A percentile compares a stretch with the other conserved stretches of the same genome.
Evolutionary conservation across 331 rosid genomes (phyloP).

Genomic region (Telfairia occidentalis): DNA sequence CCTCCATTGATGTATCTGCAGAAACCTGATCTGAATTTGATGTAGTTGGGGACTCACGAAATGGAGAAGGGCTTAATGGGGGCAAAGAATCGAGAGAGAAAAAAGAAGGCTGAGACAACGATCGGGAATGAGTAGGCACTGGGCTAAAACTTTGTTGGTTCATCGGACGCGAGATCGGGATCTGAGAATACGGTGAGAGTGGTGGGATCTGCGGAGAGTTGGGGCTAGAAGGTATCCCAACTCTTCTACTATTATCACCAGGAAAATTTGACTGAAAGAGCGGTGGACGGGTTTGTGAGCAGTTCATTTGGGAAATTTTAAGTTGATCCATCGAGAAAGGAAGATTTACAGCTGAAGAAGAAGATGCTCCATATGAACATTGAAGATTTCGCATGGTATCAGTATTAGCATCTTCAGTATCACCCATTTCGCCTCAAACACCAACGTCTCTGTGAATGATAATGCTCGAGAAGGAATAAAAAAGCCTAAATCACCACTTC

Average conservation of each 20-base stretch:
- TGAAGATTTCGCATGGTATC: conserved; percentile 65
- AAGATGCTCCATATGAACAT: conserved; percentile 50
- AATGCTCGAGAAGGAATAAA: background rate
- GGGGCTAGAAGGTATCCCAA: conserved; percentile 57
- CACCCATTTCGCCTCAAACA: conserved; percentile 43
- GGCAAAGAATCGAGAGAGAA: conserved; percentile 73
- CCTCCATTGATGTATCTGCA: conserved; percentile 77
- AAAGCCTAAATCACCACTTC: background rate
- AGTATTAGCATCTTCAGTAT: conserved; percentile 40
- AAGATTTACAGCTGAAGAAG: conserved; percentile 50
- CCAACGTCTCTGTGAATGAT: background rate
- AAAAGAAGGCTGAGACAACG: conserved; percentile 69
- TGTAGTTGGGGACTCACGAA: conserved; percentile 55
- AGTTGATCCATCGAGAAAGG: conserved; percentile 49
- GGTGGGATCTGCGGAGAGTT: conserved; percentile 89
- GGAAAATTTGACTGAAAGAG: conserved; percentile 35
- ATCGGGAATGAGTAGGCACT: conserved; percentile 64
- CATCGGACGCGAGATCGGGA: conserved; percentile 53
- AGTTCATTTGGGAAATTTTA: conserved; percentile 42
- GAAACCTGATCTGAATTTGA: conserved; percentile 47
- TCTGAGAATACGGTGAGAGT: conserved; percentile 86
- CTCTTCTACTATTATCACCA: conserved; percentile 32
- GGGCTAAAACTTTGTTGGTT: conserved; percentile 38
- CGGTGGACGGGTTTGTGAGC: conserved; percentile 44
- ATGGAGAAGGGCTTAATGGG: conserved; percentile 67